phyloP scores from a whole-genome alignment of 2,329 filamentous ascomycete species.

The Colletotrichum horii region DNA sequence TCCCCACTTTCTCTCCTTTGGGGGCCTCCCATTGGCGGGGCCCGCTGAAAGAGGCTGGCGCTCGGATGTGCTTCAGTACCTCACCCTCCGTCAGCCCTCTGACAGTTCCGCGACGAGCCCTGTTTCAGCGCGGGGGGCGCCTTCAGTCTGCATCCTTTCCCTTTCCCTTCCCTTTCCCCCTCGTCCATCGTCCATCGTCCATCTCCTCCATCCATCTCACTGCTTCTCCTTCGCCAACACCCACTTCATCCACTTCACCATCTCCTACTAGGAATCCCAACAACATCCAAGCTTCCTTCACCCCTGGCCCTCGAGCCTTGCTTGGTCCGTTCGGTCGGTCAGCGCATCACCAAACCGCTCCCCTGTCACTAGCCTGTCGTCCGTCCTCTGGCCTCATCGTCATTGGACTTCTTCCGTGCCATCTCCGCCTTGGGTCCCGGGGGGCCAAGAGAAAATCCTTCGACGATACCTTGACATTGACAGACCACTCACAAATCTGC shows the following conservation, averaged over 20 bases:
- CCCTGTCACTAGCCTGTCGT: background rate
- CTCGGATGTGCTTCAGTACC: constrained; percentile 35
- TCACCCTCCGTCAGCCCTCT: constrained; percentile 30
- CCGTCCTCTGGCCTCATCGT: background rate
- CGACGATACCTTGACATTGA: background rate
- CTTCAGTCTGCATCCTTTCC: background rate
- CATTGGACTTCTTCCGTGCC: background rate
- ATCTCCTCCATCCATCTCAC: background rate
- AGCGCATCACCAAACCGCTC: background rate
- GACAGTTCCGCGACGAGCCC: constrained; percentile 35
- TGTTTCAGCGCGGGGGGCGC: constrained; percentile 31
- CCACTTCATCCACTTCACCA: background rate
- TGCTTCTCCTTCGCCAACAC: background rate
- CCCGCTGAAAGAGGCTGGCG: constrained; percentile 4
- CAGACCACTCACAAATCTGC: background rate
- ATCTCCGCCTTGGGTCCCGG: background rate
- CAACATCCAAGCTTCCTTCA: background rate
- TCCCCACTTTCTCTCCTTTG: constrained; percentile 24
- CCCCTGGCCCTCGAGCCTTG: background rate
- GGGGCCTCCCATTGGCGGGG: background rate
- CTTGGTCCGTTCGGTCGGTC: background rate
- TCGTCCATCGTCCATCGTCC: background rate
- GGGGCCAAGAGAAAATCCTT: background rate
- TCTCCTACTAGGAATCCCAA: background rate
- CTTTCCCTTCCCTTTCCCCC: background rate